Evolutionary conservation across 768 basidiomycete genomes (phyloP), one percentile per base, ranked within the genome.

Genomic region (Leccinum uliginosum): DNA sequence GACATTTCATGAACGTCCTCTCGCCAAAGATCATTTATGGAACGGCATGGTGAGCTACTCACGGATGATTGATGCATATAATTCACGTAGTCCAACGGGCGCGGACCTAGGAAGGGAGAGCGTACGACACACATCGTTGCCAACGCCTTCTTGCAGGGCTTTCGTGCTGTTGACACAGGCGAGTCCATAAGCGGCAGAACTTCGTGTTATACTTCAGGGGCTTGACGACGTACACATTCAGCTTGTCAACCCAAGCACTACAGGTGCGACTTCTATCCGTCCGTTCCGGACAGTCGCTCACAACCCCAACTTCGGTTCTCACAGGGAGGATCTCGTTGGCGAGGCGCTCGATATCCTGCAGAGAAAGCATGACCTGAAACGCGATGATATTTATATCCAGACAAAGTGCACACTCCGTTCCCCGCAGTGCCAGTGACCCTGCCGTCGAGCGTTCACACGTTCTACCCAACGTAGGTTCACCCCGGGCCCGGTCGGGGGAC

Each of bases 91-190:
- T 26, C n/a, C 19, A 21, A 23, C 45, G 19, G 21, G 44, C 40
- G 50, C 21, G 52, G 53, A 50, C 45, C 21, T 62, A 91, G 89
- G 91, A 93, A 93, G 75, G 85, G 85, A 64, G 86, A 87, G 54
- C 70, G 77, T 23, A 93, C 92, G 1, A 73, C 83, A 0, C 71
- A 76, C 4, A 79, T 92, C 3, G 90, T 93, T 19, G 73, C 86
- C 50, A 78, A 76, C 54, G 92, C 92, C 10, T 82, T 93, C 54
- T 71, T 86, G 38, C 79, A 82, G 60, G 91, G 92, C 6, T 93
- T 93, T 67, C 75, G 85, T 47, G 90, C 87, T 4, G 83, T 93
- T 27, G 92, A 94, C 64, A 92, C 89, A n/a, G 90, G 89, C 79
- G 70, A 59, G 76, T 71, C 67, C n/a, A 55, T 34, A 45, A 50